Evolutionary conservation across 2,329 filamentous ascomycete species (phyloP).

Genomic region (Exophiala bonariae): DNA sequence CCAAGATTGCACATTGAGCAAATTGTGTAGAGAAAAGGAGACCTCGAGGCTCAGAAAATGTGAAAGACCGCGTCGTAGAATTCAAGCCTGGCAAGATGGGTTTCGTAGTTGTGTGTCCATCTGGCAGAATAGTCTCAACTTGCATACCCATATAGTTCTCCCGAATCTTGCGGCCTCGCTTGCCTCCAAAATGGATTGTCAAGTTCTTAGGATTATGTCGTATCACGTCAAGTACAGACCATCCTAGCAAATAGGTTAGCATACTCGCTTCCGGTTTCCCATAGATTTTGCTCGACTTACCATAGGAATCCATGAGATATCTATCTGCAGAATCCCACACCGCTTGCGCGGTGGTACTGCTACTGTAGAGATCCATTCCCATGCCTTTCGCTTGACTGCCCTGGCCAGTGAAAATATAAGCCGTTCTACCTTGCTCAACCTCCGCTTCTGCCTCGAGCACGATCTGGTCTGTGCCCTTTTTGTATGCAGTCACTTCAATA

Average conservation of each 20-base stretch:
- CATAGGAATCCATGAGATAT: slow-evolving; percentile 35
- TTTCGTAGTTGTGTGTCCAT: background rate
- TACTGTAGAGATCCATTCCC: slow-evolving; percentile 46
- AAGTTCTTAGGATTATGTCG: slow-evolving; percentile 38
- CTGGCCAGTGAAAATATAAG: slow-evolving; percentile 44
- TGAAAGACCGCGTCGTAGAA: slow-evolving; percentile 30
- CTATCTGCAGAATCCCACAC: slow-evolving; percentile 41
- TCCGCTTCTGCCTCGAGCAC: slow-evolving; percentile 34
- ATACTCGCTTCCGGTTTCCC: no score
- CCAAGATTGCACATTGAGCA: slow-evolving; percentile 34
- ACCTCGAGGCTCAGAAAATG: slow-evolving; percentile 29
- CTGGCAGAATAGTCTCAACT: slow-evolving; percentile 2
- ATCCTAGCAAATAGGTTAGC: slow-evolving; percentile 23
- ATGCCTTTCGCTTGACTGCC: slow-evolving; percentile 41
- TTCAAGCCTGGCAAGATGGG: slow-evolving; percentile 17
- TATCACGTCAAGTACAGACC: slow-evolving; percentile 38
- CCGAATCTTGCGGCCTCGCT: slow-evolving; percentile 33
- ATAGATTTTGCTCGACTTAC: slow-evolving; percentile 21
- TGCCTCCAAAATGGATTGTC: slow-evolving; percentile 40
- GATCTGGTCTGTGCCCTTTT: slow-evolving; percentile 32
- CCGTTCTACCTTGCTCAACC: slow-evolving; percentile 34
- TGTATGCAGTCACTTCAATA: slow-evolving; percentile 34
- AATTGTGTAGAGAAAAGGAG: slow-evolving; percentile 38
- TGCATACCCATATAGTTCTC: slow-evolving; percentile 34
- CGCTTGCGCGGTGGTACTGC: slow-evolving; percentile 31